These are phyloP conservation scores for Mycena crocata DNA, from an alignment of 768 basidiomycete genomes.

Conservation along the genomic window DNA sequence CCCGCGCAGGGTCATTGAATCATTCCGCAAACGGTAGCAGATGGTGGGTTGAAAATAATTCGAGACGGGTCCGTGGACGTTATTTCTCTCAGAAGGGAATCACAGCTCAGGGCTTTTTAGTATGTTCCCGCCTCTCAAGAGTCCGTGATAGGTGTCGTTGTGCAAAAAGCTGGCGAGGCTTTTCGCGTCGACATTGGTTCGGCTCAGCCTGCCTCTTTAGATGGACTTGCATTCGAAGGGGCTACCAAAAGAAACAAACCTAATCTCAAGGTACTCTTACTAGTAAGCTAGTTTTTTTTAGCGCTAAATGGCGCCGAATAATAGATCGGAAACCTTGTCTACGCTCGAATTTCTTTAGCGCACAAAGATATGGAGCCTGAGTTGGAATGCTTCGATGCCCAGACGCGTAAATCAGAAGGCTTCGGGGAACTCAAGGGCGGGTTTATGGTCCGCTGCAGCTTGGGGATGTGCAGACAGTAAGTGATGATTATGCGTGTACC, in stretches of 20 bases:
- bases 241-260: conserved; percentile 96
- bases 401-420: conserved; percentile 91
- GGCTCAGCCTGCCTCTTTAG: conserved; percentile 86
- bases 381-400: conserved; percentile 94
- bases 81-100: conserved; percentile 9
- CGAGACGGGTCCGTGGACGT: conserved; percentile 76
- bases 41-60: conserved; percentile 92
- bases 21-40: conserved; percentile 79
- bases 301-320: background rate
- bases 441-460: conserved; percentile 82
- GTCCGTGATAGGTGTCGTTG: conserved; percentile 86
- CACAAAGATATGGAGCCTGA: conserved; percentile 99
- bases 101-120: conserved; percentile 53
- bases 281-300: conserved; percentile 3
- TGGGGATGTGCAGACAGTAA: conserved; percentile 89
- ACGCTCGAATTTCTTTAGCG: conserved; percentile 92
- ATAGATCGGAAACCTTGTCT: conserved; percentile 91
- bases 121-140: conserved; percentile 94
- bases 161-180: conserved; percentile 85
- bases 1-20: conserved; percentile 76
- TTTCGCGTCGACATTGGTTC: conserved; percentile 95
- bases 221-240: conserved; percentile 94
- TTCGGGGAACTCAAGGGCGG: conserved; percentile 95
- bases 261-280: conserved; percentile 79
- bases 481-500: conserved; percentile 41